Base-by-base conservation (phyloP, 495 filamentous ascomycete genomes). In the Penicillium longicatenatum region DNA sequence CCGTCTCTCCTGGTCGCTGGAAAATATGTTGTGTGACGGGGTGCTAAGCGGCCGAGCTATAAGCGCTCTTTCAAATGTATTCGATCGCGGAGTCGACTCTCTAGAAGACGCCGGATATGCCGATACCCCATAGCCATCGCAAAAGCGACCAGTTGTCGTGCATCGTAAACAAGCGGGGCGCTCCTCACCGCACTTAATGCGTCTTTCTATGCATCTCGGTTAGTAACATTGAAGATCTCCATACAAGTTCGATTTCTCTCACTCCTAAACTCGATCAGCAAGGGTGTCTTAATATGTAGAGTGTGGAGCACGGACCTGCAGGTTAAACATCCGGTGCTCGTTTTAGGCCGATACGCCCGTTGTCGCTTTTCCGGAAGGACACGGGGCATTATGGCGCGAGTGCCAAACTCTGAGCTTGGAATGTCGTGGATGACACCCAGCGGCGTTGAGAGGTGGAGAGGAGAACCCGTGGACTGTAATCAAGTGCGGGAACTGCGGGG, bases 1-100 rank as follows among this genome's bases (percentile, higher is more conserved):
- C 17, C 78, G 75, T 42, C 74, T 44, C 41, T 64, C 63, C 22
- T 24, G 29, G 20, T 55, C 53, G 14, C 14, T 26, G 20, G 6
- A n/a, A 20, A 55, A 55, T n/a, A 37, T 19, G 33, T 35, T 10
- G 19, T 39, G 21, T 14, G 30, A 55, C 16, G 53, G 44, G 16
- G 20, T 24, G 22, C 17, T 49, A 4, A 26, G 26, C 17, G 53
- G 53, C 33, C 26, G 16, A 26, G 21, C 6, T n/a, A 47, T 29
- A 12, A 43, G 17, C 6, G 21, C 12, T 22, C 35, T 41, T 14
- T 31, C 9, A 9, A 33, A 8, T 48, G 8, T 10, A 12, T 17
- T 55, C 29, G 33, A 30, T 41, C 11, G 42, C 21, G 52, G 29
- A n/a, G 37, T 39, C 19, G 12, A 33, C 26, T 49, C 10, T 21